Percentiles rank a stretch among this genome's conserved stretches.
These are phyloP conservation scores for Wickerhamomyces alni DNA, from an alignment of 805 yeast genomes.

Conservation along the genomic window DNA sequence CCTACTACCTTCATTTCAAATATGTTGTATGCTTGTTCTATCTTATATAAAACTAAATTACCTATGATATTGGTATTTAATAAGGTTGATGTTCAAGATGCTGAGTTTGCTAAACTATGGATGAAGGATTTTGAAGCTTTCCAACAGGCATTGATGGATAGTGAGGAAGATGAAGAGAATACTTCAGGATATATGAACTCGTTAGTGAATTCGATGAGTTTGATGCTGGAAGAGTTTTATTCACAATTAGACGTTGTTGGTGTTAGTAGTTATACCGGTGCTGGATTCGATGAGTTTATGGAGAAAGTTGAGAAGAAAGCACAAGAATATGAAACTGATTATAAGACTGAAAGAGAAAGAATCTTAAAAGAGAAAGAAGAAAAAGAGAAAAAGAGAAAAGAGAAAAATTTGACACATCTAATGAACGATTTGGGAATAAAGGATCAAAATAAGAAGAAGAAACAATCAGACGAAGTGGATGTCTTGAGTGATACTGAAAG, in stretches of 20 bases:
- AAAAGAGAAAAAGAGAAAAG: conserved; percentile 66
- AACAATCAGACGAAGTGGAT: conserved; percentile 37
- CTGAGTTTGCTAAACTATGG: conserved; percentile 92
- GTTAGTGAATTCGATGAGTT: conserved; percentile 87
- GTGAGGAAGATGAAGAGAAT: conserved; percentile 61
- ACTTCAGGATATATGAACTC: conserved; percentile 92
- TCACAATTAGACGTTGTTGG: conserved; percentile 87
- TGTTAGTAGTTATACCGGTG: conserved; percentile 92
- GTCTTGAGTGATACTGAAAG: conserved; percentile 49
- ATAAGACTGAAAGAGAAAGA: conserved; percentile 81
- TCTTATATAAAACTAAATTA: conserved; percentile 87
- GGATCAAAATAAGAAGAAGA: conserved; percentile 34
- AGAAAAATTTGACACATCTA: conserved; percentile 60
- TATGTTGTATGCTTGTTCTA: conserved; percentile 97
- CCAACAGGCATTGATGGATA: conserved; percentile 67
- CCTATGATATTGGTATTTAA: conserved; percentile 97
- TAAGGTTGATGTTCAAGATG: conserved; percentile 83
- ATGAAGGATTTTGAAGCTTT: conserved; percentile 93
- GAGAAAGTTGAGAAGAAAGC: conserved; percentile 81
- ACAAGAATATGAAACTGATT: conserved; percentile 78
- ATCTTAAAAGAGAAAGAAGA: conserved; percentile 71
- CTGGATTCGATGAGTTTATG: conserved; percentile 87
- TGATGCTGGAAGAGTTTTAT: conserved; percentile 94
- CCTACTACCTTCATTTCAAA: conserved; percentile 98
- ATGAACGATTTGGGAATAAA: conserved; percentile 83